Evolutionary conservation across 2,329 filamentous ascomycete genomes (phyloP).

Genomic region (Fusarium papillatum): DNA sequence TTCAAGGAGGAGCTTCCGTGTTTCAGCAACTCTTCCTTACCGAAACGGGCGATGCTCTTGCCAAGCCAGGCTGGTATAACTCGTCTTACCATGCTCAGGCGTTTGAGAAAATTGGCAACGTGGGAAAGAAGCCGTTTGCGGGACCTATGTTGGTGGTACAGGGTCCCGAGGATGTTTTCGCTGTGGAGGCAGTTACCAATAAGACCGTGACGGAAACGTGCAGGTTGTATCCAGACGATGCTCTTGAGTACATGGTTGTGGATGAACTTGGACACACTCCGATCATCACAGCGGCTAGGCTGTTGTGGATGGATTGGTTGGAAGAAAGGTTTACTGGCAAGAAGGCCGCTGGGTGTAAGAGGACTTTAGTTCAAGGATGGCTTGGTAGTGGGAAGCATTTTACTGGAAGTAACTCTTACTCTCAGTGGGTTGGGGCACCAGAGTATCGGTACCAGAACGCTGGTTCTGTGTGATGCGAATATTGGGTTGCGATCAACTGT

Average conservation of each 20-base stretch:
- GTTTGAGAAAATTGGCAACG: slow-evolving; percentile 8
- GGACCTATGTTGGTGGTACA: slow-evolving; percentile 13
- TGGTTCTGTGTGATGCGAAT: neutral
- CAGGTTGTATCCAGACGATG: rapidly evolving
- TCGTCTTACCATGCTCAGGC: slow-evolving; percentile 12
- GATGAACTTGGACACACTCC: slow-evolving; percentile 6
- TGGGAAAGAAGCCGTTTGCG: neutral
- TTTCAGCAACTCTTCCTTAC: slow-evolving; percentile 12
- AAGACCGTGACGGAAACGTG: neutral
- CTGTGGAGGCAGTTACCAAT: neutral
- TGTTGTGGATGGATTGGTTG: slow-evolving; percentile 11
- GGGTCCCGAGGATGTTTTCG: neutral
- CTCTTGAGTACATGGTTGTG: neutral
- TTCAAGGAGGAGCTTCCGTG: slow-evolving; percentile 4
- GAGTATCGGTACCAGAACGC: slow-evolving; percentile 23
- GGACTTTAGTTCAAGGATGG: neutral
- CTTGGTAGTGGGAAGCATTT: neutral
- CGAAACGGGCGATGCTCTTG: rapidly evolving
- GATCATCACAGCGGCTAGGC: neutral
- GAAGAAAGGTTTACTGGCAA: slow-evolving; percentile 1
- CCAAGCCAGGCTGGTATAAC: neutral
- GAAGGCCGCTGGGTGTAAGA: neutral
- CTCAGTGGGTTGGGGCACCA: slow-evolving; percentile 13
- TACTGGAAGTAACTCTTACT: slow-evolving; percentile 6
- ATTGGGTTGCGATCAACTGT: neutral